A percentile compares a stretch with the other conserved stretches of the same genome.
phyloP scores from a whole-genome alignment of 1,284 basidiomycete species.

The Polyporus tsugae region DNA sequence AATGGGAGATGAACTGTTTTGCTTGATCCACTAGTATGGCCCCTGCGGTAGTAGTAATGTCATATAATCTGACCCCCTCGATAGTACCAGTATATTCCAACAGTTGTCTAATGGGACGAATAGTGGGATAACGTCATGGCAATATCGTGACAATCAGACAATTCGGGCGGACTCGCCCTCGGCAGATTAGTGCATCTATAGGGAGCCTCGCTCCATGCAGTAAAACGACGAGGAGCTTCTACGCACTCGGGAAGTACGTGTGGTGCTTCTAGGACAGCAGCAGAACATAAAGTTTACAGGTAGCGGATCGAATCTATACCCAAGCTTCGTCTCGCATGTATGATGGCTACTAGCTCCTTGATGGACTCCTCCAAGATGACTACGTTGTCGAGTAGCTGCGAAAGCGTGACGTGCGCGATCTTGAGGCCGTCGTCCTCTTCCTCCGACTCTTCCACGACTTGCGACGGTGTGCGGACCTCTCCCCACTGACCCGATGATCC shows the following conservation, averaged over 20 bases:
- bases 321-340: conserved; percentile 85
- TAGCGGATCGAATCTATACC: conserved; percentile 88
- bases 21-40: not conserved
- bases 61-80: not conserved
- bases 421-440: conserved; percentile 44
- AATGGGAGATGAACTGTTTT: not conserved
- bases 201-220: not conserved
- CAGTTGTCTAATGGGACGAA: not conserved
- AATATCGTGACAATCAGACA: too few species aligned
- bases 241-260: not conserved
- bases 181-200: too few species aligned
- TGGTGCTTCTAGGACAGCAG: not conserved
- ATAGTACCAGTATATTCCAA: not conserved
- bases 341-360: conserved; percentile 91
- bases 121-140: not conserved
- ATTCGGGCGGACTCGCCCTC: too few species aligned
- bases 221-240: not conserved
- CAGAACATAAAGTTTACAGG: conserved; percentile 51
- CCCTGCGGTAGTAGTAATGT: too few species aligned
- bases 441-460: conserved; percentile 45
- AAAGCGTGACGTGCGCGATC: conserved; percentile 70
- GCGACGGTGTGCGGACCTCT: conserved; percentile 44
- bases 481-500: conserved; percentile 62
- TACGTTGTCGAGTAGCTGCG: conserved; percentile 91
- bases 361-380: conserved; percentile 96